Evolutionary conservation across 768 basidiomycete species (phyloP), one percentile per base, ranked within the genome.

Genomic region (Calocybe gangraenosa): DNA sequence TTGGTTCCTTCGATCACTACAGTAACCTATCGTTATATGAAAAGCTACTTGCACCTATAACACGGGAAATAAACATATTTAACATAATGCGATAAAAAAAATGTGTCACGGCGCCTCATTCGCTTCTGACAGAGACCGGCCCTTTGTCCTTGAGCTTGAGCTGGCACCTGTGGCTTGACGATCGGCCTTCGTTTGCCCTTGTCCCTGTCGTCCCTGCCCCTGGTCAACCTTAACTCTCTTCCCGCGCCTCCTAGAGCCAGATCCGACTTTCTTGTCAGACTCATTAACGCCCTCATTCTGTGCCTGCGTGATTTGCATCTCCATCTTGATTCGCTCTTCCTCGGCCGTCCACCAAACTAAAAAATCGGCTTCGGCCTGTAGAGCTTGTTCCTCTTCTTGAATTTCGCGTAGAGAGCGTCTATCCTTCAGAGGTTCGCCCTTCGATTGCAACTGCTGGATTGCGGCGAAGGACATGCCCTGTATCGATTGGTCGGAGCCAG

Each of bases 311-410:
- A 50, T 17, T 41, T 55, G 42, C 18, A 37, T 40, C 42, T 86
- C 82, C 25, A 67, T 51, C 51, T 65, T 73, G n/a, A 88, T 61
- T 13, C 87, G 71, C 55, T 78, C 81, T 61, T 92, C 89, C 62
- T 95, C 93, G 6, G 74, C 81, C 1, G 79, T 70, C 91, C 92
- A 96, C 93, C 93, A 96, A 54, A 69, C 76, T 61, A 94, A 61
- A 59, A 96, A 97, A 48, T 88, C 87, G 3, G 70, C 79, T 63
- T 94, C 91, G 39, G 71, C 74, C 49, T 74, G 79, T 20, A 73
- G 71, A 33, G 74, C 78, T 25, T 66, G 68, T 59, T 93, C 91
- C 59, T 96, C 92, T 47, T 83, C 80, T 61, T 95, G 92, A 34
- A 96, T 97, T 50, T 95, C 83, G 13, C 71, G 67, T 46, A 95